Conservation (phyloP, 1,284 basidiomycete species). For the Coniophora puteana region DNA sequence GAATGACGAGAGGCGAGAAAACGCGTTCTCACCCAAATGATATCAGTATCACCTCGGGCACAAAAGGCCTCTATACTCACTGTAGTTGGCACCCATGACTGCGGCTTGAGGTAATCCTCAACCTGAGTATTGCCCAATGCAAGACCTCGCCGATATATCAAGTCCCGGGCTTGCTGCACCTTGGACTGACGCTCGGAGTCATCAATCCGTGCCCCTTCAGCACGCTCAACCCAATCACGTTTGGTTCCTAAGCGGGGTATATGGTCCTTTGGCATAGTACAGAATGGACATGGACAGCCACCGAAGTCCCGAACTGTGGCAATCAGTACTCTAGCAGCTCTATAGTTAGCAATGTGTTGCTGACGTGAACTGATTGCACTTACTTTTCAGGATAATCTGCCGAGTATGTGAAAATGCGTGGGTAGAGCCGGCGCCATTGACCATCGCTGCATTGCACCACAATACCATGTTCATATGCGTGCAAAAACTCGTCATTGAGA, state of each 20-base stretch:
- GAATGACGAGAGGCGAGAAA: conserved; percentile 6
- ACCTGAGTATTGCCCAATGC: conserved; percentile 8
- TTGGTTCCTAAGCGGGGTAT: conserved; percentile 4
- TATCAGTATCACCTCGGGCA: not conserved
- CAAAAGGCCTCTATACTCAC: conserved; percentile 11
- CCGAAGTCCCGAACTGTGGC: conserved; percentile 12
- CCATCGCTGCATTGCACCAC: conserved; percentile 24
- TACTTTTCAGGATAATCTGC: conserved; percentile 27
- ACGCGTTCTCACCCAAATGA: conserved; percentile 10
- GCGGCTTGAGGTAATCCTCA: conserved; percentile 8
- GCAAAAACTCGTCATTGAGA: conserved; percentile 23
- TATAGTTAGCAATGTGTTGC: not conserved
- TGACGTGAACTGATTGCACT: not conserved
- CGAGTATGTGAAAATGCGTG: conserved; percentile 28
- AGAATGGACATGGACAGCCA: conserved; percentile 13
- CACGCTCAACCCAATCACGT: conserved; percentile 2
- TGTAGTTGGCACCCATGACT: conserved; percentile 14
- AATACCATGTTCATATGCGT: conserved; percentile 27
- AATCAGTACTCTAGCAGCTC: conserved; percentile 14
- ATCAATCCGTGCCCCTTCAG: not conserved
- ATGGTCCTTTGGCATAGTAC: conserved; percentile 5
- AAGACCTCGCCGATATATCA: conserved; percentile 13
- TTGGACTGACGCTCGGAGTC: conserved; percentile 1
- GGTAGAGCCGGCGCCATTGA: conserved; percentile 19
- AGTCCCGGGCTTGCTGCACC: conserved; percentile 7